Evolutionary conservation across 345 rosid species (phyloP), one percentile per base, ranked within the genome.

Genomic region (Ceriops zippeliana): DNA sequence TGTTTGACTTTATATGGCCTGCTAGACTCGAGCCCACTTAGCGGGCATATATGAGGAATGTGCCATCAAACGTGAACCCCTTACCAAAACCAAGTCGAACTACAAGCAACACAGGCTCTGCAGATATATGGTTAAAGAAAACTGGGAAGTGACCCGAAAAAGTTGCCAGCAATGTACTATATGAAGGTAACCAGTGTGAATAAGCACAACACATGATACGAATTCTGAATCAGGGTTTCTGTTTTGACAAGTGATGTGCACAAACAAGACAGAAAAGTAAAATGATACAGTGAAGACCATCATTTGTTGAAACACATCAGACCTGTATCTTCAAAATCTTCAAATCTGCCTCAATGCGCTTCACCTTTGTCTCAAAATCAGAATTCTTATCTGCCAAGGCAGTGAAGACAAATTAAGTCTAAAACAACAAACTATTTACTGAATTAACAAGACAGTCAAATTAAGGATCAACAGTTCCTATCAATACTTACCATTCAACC

Each of bases 311-410:
- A 49, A 61, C 42, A 62, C 1, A 34, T 59, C 75, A 28, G 11
- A 90, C 97, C 98, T 93, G 97, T 68, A 95, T 81, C 78, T 86
- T 91, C 82, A 95, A 84, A 71, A 95, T 83, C 80, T 83, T 85
- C 76, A 82, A 80, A 80, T 91, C 99, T 73, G 96, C 97, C 71
- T 95, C 97, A 47, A 91, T 82, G 62, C 92, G 92, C 65, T 73
- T 83, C 76, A 84, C 75, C 74, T 84, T 90, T 53, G 67, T 35
- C 79, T 78, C 76, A 62, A 63, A 83, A 69, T 83, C 89, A 51
- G 76, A 81, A 80, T 75, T 79, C 73, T 81, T 84, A 59, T 80
- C 87, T 74, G 79, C 62, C 58, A 65, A 58, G 20, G 66, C 17
- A 28, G 62, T 68, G 7, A 3, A 37, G 8, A 30, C 4, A 26